These are phyloP conservation scores for Albophoma yamanashiensis DNA, from an alignment of 2,329 filamentous ascomycete species.

Conservation along the genomic window DNA sequence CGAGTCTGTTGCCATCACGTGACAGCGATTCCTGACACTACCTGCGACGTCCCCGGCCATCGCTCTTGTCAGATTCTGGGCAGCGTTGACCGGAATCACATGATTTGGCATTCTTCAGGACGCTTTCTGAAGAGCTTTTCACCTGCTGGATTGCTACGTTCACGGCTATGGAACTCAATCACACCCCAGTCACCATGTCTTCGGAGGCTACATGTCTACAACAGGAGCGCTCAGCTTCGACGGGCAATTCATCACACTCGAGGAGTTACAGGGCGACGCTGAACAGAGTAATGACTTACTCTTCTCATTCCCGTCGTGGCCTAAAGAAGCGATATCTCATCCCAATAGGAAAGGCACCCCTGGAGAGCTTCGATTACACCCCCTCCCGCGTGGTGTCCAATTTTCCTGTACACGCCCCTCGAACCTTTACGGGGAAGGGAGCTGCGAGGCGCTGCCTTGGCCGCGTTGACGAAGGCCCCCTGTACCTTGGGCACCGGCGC, in stretches of 20 bases:
- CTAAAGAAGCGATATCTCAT: conserved; percentile 19
- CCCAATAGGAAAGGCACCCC: conserved; percentile 22
- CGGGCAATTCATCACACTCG: conserved; percentile 9
- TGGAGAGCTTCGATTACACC: conserved; percentile 1
- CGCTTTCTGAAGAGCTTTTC: not conserved
- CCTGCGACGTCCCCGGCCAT: not conserved
- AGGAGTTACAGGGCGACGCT: conserved; percentile 9
- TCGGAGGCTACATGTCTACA: not conserved
- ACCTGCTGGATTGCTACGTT: not conserved
- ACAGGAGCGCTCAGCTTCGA: not conserved
- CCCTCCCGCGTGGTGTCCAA: not conserved
- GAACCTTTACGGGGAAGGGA: not conserved
- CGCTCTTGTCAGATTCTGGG: not conserved
- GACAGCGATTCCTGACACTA: not conserved
- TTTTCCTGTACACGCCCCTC: not conserved
- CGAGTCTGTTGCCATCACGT: not conserved
- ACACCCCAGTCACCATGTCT: not conserved
- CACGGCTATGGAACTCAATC: not conserved
- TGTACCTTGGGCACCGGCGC: conserved; percentile 9
- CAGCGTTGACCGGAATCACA: conserved; percentile 4
- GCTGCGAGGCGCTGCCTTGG: not conserved
- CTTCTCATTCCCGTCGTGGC: conserved; percentile 10
- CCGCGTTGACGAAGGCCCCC: conserved; percentile 4
- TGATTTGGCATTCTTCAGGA: conserved; percentile 2
- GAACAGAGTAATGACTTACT: conserved; percentile 10